phyloP scores from a whole-genome alignment of 805 yeast genomes.

The Schwanniomyces sp. region DNA sequence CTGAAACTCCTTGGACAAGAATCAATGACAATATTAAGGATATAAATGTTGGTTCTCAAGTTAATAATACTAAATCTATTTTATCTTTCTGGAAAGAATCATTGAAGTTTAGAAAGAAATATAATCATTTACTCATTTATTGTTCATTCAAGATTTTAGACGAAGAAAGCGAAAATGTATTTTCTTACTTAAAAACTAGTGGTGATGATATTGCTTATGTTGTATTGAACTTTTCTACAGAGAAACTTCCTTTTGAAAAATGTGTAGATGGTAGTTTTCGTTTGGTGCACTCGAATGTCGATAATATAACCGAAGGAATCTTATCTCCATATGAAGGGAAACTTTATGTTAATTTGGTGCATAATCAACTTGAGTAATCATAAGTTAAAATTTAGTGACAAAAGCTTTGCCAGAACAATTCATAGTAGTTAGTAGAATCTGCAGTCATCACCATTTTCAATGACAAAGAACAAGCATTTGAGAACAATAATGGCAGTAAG shows the following conservation, averaged over 20 bases:
- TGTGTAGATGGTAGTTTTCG: conserved; percentile 25
- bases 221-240: conserved; percentile 43
- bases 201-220: conserved; percentile 32
- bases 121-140: conserved; percentile 44
- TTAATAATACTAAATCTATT: conserved; percentile 45
- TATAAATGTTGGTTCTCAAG: conserved; percentile 49
- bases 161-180: conserved; percentile 38
- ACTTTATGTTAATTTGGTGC: conserved; percentile 15
- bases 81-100: conserved; percentile 47
- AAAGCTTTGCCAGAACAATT: too few species aligned
- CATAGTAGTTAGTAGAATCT: too few species aligned
- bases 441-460: too few species aligned
- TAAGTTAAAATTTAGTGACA: too few species aligned
- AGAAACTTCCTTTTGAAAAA: conserved; percentile 28
- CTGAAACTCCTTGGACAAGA: conserved; percentile 52
- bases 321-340: conserved; percentile 49
- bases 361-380: conserved; percentile 4
- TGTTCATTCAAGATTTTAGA: conserved; percentile 49
- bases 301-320: conserved; percentile 16
- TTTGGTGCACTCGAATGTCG: conserved; percentile 32
- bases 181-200: conserved; percentile 40
- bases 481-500: conserved; percentile 14
- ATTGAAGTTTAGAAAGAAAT: conserved; percentile 41
- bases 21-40: conserved; percentile 49
- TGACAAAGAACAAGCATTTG: conserved; percentile 23